Conservation (phyloP, 2,329 filamentous ascomycete species). For the Fusarium anthophilum region DNA sequence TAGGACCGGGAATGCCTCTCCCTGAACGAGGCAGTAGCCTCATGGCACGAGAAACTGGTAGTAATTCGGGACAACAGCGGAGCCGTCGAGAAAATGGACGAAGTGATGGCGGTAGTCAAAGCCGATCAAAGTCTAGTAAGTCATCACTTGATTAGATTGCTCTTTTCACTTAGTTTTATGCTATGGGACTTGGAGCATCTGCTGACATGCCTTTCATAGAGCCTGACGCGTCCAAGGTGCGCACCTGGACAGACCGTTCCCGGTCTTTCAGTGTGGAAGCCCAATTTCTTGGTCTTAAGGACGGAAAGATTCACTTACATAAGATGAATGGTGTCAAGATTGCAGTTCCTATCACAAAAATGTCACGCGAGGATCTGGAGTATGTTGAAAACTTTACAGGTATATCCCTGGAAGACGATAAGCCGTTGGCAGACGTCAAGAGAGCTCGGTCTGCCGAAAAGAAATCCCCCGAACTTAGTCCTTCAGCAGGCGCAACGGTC, state of each 20-base stretch:
- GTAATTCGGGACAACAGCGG: constrained; percentile 76
- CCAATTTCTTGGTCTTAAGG: constrained; percentile 92
- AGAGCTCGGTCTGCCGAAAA: constrained; percentile 54
- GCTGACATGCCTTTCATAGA: constrained; percentile 60
- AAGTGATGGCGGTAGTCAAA: constrained; percentile 62
- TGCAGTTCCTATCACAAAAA: constrained; percentile 92
- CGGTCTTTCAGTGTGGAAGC: constrained; percentile 98
- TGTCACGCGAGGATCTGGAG: constrained; percentile 94
- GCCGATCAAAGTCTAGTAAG: constrained; percentile 77
- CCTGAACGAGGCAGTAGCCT: constrained; percentile 84
- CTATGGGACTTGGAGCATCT: neutral
- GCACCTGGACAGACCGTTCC: constrained; percentile 94
- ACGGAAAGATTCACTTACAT: constrained; percentile 97
- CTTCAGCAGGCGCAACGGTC: constrained; percentile 68
- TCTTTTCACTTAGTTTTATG: neutral
- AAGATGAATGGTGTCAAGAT: constrained; percentile 99
- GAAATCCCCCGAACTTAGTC: constrained; percentile 32
- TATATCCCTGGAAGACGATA: constrained; percentile 91
- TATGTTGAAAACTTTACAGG: constrained; percentile 92
- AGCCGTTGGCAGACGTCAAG: constrained; percentile 87
- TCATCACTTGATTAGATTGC: neutral
- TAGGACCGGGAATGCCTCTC: constrained; percentile 80
- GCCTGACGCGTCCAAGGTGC: constrained; percentile 82
- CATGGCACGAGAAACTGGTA: constrained; percentile 71
- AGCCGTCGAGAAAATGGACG: constrained; percentile 73